These are phyloP conservation scores for Phytopythium sindhum DNA, from an alignment of 352 stramenopile species.

Conservation along the genomic window DNA sequence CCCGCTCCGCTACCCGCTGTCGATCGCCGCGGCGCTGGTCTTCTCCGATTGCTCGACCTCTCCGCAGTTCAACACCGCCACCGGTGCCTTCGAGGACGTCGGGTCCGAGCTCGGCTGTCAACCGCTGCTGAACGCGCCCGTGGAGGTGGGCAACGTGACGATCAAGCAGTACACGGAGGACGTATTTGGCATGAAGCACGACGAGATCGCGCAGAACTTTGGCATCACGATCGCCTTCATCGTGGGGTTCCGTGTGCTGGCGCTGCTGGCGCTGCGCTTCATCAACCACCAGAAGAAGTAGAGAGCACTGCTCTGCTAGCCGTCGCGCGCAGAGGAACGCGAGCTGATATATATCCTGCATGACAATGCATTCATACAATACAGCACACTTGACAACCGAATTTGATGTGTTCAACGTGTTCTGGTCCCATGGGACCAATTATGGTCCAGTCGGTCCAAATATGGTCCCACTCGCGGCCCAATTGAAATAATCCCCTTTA, in stretches of 20 bases:
- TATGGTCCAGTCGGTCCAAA: too few species aligned
- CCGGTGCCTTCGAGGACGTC: constrained; percentile 16
- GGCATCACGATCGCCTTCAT: constrained; percentile 12
- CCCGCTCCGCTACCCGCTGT: constrained; percentile 15
- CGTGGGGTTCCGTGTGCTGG: not conserved
- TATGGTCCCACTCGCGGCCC: too few species aligned
- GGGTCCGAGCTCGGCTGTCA: constrained; percentile 18
- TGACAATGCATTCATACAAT: not conserved
- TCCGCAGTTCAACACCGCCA: constrained; percentile 16
- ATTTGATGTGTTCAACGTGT: not conserved
- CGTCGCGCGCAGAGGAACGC: not conserved
- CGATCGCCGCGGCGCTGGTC: not conserved
- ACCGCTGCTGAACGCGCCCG: constrained; percentile 8
- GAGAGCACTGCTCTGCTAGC: not conserved
- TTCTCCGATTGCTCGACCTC: constrained; percentile 3
- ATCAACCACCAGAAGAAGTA: too few species aligned
- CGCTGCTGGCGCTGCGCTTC: not conserved
- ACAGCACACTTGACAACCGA: not conserved
- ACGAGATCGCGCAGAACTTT: constrained; percentile 4
- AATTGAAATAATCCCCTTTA: too few species aligned
- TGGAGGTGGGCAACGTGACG: constrained; percentile 11
- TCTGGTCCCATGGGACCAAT: not conserved
- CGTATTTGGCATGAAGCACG: constrained; percentile 1
- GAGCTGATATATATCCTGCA: not conserved
- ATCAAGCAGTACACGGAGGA: constrained; percentile 2